Evolutionary conservation across 2,329 filamentous ascomycete species (phyloP).

Genomic region (Penicillium expansum): DNA sequence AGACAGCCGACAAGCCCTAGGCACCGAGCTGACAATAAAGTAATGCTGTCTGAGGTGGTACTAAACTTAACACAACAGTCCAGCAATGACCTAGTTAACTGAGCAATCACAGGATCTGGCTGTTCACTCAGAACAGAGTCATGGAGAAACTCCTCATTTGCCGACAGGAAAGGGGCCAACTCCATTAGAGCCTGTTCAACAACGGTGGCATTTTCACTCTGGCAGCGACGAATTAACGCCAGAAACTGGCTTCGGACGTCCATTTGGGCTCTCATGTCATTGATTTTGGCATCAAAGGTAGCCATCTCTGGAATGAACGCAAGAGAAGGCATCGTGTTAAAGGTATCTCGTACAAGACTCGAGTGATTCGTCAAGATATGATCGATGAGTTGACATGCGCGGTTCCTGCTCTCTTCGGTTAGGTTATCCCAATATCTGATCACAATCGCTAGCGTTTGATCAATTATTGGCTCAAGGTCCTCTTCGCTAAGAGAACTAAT

Average conservation of each 20-base stretch:
- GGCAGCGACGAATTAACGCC: conserved; percentile 70
- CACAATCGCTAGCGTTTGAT: conserved; percentile 86
- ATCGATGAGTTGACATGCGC: conserved; percentile 62
- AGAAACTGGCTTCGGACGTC: conserved; percentile 65
- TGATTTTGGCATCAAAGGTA: conserved; percentile 65
- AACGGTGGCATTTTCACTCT: conserved; percentile 81
- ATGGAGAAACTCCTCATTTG: conserved; percentile 75
- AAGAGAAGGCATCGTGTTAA: conserved; percentile 76
- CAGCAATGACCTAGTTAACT: conserved; percentile 72
- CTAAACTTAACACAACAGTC: conserved; percentile 83
- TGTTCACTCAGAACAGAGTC: conserved; percentile 78
- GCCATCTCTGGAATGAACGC: conserved; percentile 66
- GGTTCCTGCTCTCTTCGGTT: conserved; percentile 57
- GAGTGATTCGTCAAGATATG: conserved; percentile 64
- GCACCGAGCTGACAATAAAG: conserved; percentile 72
- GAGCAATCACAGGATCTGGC: conserved; percentile 69
- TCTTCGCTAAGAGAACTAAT: conserved; percentile 71
- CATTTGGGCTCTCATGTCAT: conserved; percentile 61
- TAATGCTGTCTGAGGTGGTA: conserved; percentile 63
- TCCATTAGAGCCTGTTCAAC: conserved; percentile 79
- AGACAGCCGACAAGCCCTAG: conserved; percentile 87
- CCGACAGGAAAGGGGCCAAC: conserved; percentile 68
- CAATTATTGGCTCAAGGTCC: conserved; percentile 75
- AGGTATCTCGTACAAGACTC: conserved; percentile 61
- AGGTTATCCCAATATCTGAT: conserved; percentile 75